Evolutionary conservation across 2,329 filamentous ascomycete species (phyloP).

Genomic region (Bipolaris sorokiniana): DNA sequence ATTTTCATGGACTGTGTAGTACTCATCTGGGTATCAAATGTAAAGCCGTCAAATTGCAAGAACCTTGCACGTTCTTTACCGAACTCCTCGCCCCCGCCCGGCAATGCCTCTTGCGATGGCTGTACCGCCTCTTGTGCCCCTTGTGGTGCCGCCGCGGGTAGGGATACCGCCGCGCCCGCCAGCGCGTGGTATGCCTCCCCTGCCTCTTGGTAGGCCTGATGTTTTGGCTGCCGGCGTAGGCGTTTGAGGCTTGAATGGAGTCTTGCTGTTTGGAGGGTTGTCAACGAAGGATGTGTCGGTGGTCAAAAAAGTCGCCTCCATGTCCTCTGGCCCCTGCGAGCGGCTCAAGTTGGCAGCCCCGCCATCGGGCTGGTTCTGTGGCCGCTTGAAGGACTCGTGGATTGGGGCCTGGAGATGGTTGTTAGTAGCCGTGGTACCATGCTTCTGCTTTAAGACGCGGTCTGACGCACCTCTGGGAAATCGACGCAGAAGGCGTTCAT

Average conservation of each 20-base stretch:
- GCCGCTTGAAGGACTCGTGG: conserved; percentile 74
- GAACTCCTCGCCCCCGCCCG: conserved; percentile 42
- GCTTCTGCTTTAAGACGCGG: background rate
- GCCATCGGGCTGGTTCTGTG: conserved; percentile 38
- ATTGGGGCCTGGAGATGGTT: conserved; percentile 70
- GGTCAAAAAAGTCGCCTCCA: conserved; percentile 89
- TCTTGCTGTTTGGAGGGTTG: conserved; percentile 69
- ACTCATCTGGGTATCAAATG: conserved; percentile 9
- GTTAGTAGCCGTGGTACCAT: background rate
- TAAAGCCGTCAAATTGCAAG: background rate
- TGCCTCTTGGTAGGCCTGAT: conserved; percentile 30
- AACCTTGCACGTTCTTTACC: conserved; percentile 14
- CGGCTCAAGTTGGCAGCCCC: conserved; percentile 27
- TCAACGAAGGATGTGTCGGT: conserved; percentile 92
- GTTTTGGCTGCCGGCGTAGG: conserved; percentile 34
- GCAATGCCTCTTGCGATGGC: conserved; percentile 46
- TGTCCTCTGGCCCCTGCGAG: conserved; percentile 51
- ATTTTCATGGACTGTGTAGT: conserved; percentile 1
- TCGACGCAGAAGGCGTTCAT: conserved; percentile 99
- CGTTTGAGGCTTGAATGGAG: conserved; percentile 49
- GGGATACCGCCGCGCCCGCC: conserved; percentile 45
- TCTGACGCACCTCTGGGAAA: conserved; percentile 77
- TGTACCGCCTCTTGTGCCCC: conserved; percentile 44
- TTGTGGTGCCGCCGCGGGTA: conserved; percentile 39
- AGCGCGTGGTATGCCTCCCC: conserved; percentile 46